Base-by-base conservation (phyloP, 139 green algal species). In the Chlamydomonas schloesseri region DNA sequence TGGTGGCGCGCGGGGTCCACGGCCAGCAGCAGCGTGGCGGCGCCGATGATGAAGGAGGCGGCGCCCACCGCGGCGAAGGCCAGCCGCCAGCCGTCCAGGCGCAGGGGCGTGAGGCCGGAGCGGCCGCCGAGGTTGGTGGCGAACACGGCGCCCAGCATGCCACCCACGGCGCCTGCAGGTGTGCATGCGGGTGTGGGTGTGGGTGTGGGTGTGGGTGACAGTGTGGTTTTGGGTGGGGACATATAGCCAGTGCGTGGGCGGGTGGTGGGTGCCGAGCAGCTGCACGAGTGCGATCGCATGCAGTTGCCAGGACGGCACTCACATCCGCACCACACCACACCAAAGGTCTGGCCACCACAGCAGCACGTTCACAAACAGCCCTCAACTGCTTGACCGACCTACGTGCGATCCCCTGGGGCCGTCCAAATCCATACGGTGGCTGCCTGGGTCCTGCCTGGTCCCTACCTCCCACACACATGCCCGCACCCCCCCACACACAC, bases 131-230 rank as follows among this genome's bases (percentile, higher is more conserved):
- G 84, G 86, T 94, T 95, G 73, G 93, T 95, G 13, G 89, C 92
- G 65, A 89, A 95, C 76, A 95, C 60, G 28, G 87, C 69, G 0
- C 90, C 93, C 37, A 94, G 81, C 88, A 92, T 95, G 80, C 86
- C 93, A 17, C 93, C 93, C 33, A 92, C 29, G 0, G 90, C 92
- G 24, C 86, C 71, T 88, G 57, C 60, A 6, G n/a, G n/a, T n/a
- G 20, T 60, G 18, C 37, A 3, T 28, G 36, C 28, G 11, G 24
- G 1, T 4, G 36, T 36, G 36, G 26, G n/a, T n/a, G n/a, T n/a
- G n/a, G 77, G 62, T 8, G 62, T 33, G 37, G 20, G 77, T 23
- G 62, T 26, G 62, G 28, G 28, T 70, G n/a, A n/a, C n/a, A n/a
- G 28, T 70, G 29, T 9, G 62, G 26, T 70, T 26, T 34, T 34